phyloP scores from a whole-genome alignment of 148 eudicot genomes.

The Chenopodium suecicum region DNA sequence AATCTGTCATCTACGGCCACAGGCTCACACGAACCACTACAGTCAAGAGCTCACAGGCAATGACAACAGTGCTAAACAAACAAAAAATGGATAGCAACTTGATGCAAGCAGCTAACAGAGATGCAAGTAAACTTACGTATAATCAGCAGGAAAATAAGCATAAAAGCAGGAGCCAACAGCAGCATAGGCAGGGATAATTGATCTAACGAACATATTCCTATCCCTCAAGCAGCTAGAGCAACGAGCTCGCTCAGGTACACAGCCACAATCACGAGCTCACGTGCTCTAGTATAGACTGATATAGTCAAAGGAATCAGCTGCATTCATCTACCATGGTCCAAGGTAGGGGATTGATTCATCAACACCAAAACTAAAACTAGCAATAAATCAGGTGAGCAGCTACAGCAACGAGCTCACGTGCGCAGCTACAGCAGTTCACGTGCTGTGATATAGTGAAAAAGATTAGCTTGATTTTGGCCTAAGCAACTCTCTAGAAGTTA shows the following conservation, averaged over 20 bases:
- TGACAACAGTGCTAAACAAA: neutral
- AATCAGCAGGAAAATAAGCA: constrained; percentile 17
- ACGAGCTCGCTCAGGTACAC: constrained; percentile 34
- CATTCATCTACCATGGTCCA: constrained; percentile 29
- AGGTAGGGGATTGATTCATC: constrained; percentile 5
- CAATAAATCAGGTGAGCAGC: constrained; percentile 26
- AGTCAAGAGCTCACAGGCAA: constrained; percentile 37
- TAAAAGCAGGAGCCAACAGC: constrained; percentile 26
- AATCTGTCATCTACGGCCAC: constrained; percentile 18
- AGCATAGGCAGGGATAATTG: constrained; percentile 22
- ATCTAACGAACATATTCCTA: constrained; percentile 16
- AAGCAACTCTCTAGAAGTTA: neutral
- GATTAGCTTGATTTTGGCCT: constrained; percentile 33
- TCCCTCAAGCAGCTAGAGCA: constrained; percentile 22
- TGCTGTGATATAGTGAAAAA: constrained; percentile 43
- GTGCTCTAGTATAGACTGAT: constrained; percentile 21
- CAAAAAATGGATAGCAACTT: neutral
- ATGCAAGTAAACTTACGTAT: constrained; percentile 31
- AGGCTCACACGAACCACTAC: constrained; percentile 31
- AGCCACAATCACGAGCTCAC: constrained; percentile 39
- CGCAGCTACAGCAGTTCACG: constrained; percentile 50
- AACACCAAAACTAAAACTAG: constrained; percentile 23
- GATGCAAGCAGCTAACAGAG: constrained; percentile 10
- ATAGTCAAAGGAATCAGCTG: constrained; percentile 19
- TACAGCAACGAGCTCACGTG: constrained; percentile 43